A percentile compares a stretch with the other conserved stretches of the same genome.
phyloP scores from a whole-genome alignment of 2,329 filamentous ascomycete species.

The Calonectria pseudoturangicola region DNA sequence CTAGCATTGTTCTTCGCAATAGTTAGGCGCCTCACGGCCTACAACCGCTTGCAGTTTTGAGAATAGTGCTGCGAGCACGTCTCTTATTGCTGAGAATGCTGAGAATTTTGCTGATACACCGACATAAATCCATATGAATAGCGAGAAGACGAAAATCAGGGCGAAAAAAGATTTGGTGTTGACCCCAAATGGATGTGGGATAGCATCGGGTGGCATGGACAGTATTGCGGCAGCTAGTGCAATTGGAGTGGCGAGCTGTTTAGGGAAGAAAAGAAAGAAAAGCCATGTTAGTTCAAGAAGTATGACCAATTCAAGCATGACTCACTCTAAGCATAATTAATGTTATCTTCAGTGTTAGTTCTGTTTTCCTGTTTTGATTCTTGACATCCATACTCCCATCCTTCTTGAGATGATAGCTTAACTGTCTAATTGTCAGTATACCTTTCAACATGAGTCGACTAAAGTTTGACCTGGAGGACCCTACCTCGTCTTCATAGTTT shows the following conservation, averaged over 20 bases:
- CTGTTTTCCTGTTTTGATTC: neutral
- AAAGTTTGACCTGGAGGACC: neutral
- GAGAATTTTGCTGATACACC: neutral
- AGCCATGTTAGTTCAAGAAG: neutral
- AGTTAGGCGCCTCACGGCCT: neutral
- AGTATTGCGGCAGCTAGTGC: neutral
- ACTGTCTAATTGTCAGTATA: neutral
- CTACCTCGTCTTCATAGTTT: neutral
- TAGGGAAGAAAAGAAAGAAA: neutral
- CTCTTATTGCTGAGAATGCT: neutral
- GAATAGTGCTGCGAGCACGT: neutral
- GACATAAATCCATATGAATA: neutral
- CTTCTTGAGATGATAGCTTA: neutral
- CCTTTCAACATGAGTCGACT: neutral
- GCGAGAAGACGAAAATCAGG: neutral
- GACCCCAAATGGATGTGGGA: neutral
- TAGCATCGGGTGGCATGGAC: neutral
- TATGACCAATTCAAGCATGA: neutral
- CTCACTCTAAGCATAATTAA: neutral
- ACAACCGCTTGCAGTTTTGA: neutral
- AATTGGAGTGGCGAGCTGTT: neutral
- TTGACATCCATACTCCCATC: neutral
- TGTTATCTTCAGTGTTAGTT: neutral
- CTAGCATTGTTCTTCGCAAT: neutral
- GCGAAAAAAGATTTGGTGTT: neutral